phyloP scores from a whole-genome alignment of 2,329 filamentous ascomycete species.

The Orbilia brochopaga region DNA sequence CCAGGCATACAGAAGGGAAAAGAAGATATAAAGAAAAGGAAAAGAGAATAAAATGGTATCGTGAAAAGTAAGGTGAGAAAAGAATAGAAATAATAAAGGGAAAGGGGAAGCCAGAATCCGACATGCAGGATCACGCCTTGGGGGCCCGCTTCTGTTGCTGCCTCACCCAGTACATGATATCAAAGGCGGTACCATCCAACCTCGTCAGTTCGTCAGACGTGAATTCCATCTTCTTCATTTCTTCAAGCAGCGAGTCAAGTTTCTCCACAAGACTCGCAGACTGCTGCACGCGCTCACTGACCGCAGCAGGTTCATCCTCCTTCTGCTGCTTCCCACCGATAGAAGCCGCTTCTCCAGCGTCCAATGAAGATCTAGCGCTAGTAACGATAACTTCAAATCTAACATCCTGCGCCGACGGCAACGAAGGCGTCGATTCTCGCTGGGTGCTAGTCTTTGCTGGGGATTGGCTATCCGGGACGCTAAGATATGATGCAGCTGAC shows the following conservation, averaged over 20 bases:
- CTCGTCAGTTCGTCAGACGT: constrained; percentile 23
- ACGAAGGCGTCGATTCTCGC: constrained; percentile 16
- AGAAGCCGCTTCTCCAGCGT: not conserved
- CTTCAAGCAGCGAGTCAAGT: constrained; percentile 33
- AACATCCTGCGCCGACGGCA: constrained; percentile 24
- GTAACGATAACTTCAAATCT: constrained; percentile 28
- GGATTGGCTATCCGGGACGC: constrained; percentile 36
- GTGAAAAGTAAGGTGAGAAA: not conserved
- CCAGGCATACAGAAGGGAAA: not conserved
- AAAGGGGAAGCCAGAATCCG: constrained; percentile 15
- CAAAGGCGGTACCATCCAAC: constrained; percentile 31
- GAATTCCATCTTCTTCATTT: constrained; percentile 33
- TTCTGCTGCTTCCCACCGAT: not conserved
- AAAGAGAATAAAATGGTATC: not conserved
- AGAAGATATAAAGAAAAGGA: not conserved
- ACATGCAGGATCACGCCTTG: not conserved
- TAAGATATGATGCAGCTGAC: constrained; percentile 45
- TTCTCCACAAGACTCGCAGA: constrained; percentile 18
- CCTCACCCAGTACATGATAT: constrained; percentile 48
- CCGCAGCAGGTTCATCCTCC: not conserved
- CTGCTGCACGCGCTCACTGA: not conserved
- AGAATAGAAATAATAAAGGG: not conserved
- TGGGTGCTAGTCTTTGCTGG: constrained; percentile 9
- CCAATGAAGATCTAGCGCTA: not conserved
- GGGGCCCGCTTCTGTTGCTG: constrained; percentile 24